phyloP scores from a whole-genome alignment of 2,329 filamentous ascomycete genomes.

The Mollisia scopiformis region DNA sequence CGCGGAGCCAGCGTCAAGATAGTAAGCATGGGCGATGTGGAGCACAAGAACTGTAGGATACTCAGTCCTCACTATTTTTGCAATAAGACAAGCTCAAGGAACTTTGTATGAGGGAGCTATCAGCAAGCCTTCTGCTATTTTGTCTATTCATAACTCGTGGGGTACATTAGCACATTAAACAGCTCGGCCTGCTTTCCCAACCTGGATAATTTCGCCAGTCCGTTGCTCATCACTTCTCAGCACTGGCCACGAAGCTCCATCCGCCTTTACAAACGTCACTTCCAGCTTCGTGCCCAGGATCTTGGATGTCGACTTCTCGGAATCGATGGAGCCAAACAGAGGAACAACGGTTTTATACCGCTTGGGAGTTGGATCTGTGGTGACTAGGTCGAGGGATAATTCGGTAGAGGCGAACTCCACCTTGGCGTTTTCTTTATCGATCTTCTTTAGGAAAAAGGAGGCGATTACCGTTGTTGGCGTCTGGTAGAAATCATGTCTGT shows the following conservation, averaged over 20 bases:
- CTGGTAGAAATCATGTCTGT: conserved; percentile 91
- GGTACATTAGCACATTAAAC: conserved; percentile 3
- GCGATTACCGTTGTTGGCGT: conserved; percentile 83
- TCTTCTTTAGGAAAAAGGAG: conserved; percentile 96
- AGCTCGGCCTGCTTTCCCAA: conserved; percentile 69
- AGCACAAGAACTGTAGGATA: too few species aligned
- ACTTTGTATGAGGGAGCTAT: neutral
- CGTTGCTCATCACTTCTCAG: conserved; percentile 66
- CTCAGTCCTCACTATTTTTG: neutral
- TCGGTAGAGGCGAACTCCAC: conserved; percentile 67
- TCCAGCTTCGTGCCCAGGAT: conserved; percentile 75
- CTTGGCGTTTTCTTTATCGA: conserved; percentile 77
- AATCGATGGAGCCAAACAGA: conserved; percentile 77
- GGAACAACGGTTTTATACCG: conserved; percentile 75
- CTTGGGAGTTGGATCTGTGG: conserved; percentile 74
- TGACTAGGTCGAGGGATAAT: conserved; percentile 81
- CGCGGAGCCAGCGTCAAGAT: too few species aligned
- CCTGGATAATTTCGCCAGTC: conserved; percentile 83
- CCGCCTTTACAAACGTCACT: conserved; percentile 64
- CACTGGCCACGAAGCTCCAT: conserved; percentile 69
- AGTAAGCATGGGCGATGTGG: too few species aligned
- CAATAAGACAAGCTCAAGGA: too few species aligned
- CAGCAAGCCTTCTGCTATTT: neutral
- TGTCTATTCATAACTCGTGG: neutral
- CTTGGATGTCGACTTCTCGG: conserved; percentile 62